A percentile compares a stretch with the other conserved stretches of the same genome.
phyloP scores from a whole-genome alignment of 768 basidiomycete species.

The Tephrocybe sp. region DNA sequence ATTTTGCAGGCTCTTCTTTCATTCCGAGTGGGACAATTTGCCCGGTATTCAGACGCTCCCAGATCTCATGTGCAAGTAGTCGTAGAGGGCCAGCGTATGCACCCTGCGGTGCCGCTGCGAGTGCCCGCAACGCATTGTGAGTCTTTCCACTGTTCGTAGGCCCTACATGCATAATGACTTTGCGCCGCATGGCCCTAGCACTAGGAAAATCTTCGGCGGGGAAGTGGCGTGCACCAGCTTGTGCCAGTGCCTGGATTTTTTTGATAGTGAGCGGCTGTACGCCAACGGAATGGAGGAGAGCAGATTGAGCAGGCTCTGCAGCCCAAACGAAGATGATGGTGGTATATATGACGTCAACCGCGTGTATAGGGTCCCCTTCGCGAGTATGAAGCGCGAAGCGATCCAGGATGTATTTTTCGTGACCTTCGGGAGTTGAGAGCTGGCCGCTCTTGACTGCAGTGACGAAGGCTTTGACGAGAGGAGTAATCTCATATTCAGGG shows the following conservation, averaged over 20 bases:
- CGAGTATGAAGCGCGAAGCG: conserved; percentile 41
- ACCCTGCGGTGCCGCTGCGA: conserved; percentile 72
- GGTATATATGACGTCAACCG: conserved; percentile 50
- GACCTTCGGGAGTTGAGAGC: conserved; percentile 26
- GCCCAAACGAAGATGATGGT: conserved; percentile 61
- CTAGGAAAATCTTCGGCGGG: conserved; percentile 47
- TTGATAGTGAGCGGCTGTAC: conserved; percentile 34
- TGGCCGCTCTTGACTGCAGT: conserved; percentile 35
- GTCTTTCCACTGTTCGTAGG: conserved; percentile 99
- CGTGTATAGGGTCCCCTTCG: conserved; percentile 22
- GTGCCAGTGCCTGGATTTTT: conserved; percentile 34
- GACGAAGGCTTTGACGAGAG: conserved; percentile 44
- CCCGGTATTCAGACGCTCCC: conserved; percentile 86
- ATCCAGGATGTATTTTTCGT: conserved; percentile 36
- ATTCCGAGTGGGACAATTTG: conserved; percentile 77
- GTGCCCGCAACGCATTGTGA: conserved; percentile 85
- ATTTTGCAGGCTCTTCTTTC: conserved; percentile 39
- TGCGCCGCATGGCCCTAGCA: conserved; percentile 66
- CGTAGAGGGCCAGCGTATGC: conserved; percentile 91
- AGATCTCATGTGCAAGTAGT: conserved; percentile 94
- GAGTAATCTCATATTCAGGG: conserved; percentile 32
- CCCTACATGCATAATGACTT: conserved; percentile 93
- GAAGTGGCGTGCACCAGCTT: conserved; percentile 40
- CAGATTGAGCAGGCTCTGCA: conserved; percentile 27
- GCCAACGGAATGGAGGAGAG: conserved; percentile 21